phyloP scores from a whole-genome alignment of 1,284 basidiomycete genomes.

The Mycena citricolor region DNA sequence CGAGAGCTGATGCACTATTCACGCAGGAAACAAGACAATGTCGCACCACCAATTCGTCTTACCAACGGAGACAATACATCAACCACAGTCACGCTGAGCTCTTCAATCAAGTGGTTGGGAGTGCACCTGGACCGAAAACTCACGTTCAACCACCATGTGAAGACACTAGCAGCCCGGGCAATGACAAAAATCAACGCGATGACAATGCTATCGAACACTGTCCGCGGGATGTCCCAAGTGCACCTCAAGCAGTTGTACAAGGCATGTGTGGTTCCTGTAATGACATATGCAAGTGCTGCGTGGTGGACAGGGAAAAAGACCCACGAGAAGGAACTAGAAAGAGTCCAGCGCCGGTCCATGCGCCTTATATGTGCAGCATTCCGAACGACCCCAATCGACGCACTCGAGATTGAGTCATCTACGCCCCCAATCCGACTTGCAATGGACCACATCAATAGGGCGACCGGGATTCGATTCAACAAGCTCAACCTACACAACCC shows the following conservation, averaged over 20 bases:
- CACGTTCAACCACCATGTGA: constrained; percentile 9
- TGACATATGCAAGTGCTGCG: constrained; percentile 31
- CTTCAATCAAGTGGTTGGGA: constrained; percentile 33
- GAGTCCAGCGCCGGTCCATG: constrained; percentile 30
- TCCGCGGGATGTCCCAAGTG: constrained; percentile 30
- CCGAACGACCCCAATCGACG: constrained; percentile 32
- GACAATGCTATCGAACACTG: constrained; percentile 36
- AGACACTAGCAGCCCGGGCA: constrained; percentile 25
- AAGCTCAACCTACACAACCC: constrained; percentile 26
- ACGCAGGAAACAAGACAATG: background rate
- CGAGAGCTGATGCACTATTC: constrained; percentile 29
- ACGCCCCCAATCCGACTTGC: constrained; percentile 28
- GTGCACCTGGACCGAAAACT: constrained; percentile 22
- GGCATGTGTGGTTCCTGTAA: constrained; percentile 31
- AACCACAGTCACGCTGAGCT: constrained; percentile 10
- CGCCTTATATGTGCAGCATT: constrained; percentile 34
- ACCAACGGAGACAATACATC: constrained; percentile 10
- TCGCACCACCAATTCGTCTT: constrained; percentile 11
- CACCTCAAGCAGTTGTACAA: constrained; percentile 31
- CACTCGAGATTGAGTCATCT: constrained; percentile 32
- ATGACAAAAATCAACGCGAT: constrained; percentile 26
- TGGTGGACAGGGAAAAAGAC: constrained; percentile 33
- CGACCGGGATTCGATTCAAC: constrained; percentile 4
- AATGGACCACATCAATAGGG: background rate
- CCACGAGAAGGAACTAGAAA: constrained; percentile 23